phyloP scores from a whole-genome alignment of 2,329 filamentous ascomycete species.

The Thielaviopsis musarum region DNA sequence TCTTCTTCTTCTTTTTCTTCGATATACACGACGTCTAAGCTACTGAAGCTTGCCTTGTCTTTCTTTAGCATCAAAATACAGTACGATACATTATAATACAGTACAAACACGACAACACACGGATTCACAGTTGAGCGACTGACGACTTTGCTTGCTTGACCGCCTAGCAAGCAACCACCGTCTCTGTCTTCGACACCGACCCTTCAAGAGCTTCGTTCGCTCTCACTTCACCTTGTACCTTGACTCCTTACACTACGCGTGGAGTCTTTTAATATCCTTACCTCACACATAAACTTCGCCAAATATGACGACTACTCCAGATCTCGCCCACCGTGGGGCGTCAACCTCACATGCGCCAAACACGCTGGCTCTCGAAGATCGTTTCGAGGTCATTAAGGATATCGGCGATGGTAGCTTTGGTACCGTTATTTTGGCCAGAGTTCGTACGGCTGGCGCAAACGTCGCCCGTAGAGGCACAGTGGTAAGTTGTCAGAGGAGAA shows the following conservation, averaged over 20 bases:
- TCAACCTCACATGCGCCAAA: constrained; percentile 35
- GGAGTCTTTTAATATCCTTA: constrained; percentile 10
- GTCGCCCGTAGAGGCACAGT: constrained; percentile 81
- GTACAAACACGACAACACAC: too few species aligned
- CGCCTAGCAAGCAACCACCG: too few species aligned
- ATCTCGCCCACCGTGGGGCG: constrained; percentile 52
- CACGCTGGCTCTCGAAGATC: constrained; percentile 61
- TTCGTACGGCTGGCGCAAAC: constrained; percentile 75
- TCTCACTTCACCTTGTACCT: constrained; percentile 13
- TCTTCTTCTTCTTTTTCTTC: constrained; percentile 10
- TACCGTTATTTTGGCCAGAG: constrained; percentile 81
- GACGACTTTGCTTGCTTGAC: too few species aligned
- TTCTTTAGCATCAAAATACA: too few species aligned
- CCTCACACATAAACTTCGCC: constrained; percentile 1
- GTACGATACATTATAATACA: too few species aligned
- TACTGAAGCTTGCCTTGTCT: too few species aligned
- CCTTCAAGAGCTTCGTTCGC: not conserved
- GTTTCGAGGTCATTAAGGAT: constrained; percentile 93
- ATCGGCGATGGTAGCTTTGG: constrained; percentile 98
- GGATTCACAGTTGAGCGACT: too few species aligned
- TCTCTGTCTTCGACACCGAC: too few species aligned
- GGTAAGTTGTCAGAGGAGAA: constrained; percentile 38
- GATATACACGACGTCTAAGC: not conserved
- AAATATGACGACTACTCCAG: constrained; percentile 29
- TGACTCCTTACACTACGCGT: constrained; percentile 11